Evolutionary conservation across 257 asterid species (phyloP).

Genomic region (Fraxinus cuspidata): DNA sequence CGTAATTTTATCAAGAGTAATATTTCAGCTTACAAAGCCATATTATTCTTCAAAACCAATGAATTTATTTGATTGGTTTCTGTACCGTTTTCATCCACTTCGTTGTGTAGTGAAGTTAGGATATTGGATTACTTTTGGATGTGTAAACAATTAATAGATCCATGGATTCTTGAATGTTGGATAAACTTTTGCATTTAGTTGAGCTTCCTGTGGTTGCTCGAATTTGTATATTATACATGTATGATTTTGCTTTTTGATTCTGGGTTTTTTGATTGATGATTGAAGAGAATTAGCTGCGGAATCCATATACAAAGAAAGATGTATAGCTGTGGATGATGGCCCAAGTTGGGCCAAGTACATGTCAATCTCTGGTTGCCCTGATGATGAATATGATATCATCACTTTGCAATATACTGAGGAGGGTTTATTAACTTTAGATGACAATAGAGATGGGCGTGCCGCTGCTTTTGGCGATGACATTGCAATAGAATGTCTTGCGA

Average conservation of each 20-base stretch:
- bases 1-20: background rate
- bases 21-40: background rate
- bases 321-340: constrained; percentile 80
- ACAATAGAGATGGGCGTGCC: constrained; percentile 79
- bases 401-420: constrained; percentile 90
- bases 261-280: constrained; percentile 33
- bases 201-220: background rate
- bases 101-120: background rate
- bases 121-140: background rate
- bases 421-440: constrained; percentile 80
- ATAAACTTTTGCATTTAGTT: background rate
- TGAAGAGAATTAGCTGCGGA: constrained; percentile 92
- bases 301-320: constrained; percentile 87
- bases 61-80: background rate
- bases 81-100: background rate
- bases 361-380: constrained; percentile 82
- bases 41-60: background rate
- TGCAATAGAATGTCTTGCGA: constrained; percentile 94
- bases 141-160: background rate
- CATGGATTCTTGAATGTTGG: background rate
- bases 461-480: constrained; percentile 98
- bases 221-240: background rate
- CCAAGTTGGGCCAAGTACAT: constrained; percentile 94
- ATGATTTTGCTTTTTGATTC: constrained; percentile 28
- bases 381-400: constrained; percentile 88